phyloP scores from a whole-genome alignment of 2,329 filamentous ascomycete species.

The Hysterium pulicare region DNA sequence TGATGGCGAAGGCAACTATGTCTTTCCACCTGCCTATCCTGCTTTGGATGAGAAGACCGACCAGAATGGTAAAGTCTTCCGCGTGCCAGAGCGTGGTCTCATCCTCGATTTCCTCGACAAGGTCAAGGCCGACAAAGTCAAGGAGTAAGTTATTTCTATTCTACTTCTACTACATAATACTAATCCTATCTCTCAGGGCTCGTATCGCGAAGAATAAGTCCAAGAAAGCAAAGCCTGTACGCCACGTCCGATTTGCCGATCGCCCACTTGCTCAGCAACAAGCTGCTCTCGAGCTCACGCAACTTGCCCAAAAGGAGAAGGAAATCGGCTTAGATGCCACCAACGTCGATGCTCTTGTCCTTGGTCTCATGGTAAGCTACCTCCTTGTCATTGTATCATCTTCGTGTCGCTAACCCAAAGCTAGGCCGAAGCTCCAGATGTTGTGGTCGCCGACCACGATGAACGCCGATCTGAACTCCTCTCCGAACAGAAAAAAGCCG shows the following conservation, averaged over 20 bases:
- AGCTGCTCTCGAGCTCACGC: conserved; percentile 61
- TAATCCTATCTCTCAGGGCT: conserved; percentile 16
- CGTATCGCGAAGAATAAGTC: conserved; percentile 18
- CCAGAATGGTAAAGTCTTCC: conserved; percentile 39
- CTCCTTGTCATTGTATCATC: conserved; percentile 19
- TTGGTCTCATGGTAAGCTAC: conserved; percentile 60
- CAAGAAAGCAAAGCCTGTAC: conserved; percentile 8
- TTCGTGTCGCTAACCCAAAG: conserved; percentile 33
- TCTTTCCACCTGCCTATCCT: conserved; percentile 27
- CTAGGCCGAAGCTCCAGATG: conserved; percentile 37
- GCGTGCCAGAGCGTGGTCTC: conserved; percentile 45
- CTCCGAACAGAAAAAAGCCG: conserved; percentile 6
- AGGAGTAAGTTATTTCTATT: conserved; percentile 31
- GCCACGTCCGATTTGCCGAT: conserved; percentile 25
- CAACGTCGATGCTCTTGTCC: conserved; percentile 51
- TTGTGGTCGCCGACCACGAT: conserved; percentile 31
- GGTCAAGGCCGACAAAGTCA: conserved; percentile 49
- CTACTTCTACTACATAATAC: conserved; percentile 9
- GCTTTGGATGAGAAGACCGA: conserved; percentile 37
- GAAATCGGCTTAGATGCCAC: conserved; percentile 48
- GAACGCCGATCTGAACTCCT: background rate
- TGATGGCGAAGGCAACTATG: conserved; percentile 41
- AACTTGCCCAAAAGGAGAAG: conserved; percentile 52
- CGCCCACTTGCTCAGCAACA: conserved; percentile 58
- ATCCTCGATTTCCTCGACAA: conserved; percentile 61